Evolutionary conservation across 225 moss, liverwort and hornwort genomes (phyloP).

Genomic region (Thuidium tamariscinum): DNA sequence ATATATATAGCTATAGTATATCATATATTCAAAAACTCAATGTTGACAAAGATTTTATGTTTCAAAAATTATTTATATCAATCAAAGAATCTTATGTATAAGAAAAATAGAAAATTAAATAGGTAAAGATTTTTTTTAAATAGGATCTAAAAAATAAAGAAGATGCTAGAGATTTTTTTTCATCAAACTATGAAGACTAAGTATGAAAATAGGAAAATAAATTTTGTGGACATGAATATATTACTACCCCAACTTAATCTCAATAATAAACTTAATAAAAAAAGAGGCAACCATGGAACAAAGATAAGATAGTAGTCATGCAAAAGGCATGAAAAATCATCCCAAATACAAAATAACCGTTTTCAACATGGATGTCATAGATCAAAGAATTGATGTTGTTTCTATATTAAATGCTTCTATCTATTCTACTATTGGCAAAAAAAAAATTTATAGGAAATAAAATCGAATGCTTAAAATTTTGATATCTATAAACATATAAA

Average conservation of each 20-base stretch:
- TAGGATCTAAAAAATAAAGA: neutral
- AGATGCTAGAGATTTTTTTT: too few species aligned
- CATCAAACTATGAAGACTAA: neutral
- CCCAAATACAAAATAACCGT: neutral
- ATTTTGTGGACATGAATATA: neutral
- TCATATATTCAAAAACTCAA: neutral
- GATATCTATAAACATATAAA: neutral
- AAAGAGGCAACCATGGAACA: accelerated
- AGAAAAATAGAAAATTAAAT: accelerated
- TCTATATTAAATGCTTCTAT: accelerated
- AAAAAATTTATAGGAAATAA: too few species aligned
- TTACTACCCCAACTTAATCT: accelerated
- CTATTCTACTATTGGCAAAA: neutral
- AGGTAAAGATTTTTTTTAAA: neutral
- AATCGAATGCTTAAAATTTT: neutral
- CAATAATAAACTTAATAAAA: too few species aligned
- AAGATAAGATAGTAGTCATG: too few species aligned
- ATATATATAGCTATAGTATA: neutral
- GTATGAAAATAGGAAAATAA: accelerated
- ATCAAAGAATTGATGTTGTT: too few species aligned
- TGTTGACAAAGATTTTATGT: neutral
- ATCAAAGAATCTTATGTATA: neutral
- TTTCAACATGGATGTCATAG: neutral
- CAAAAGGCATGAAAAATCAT: too few species aligned
- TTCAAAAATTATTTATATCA: neutral